Evolutionary conservation across 2,329 filamentous ascomycete genomes (phyloP), one percentile per base, ranked within the genome.

Genomic region (Talaromyces sp.): DNA sequence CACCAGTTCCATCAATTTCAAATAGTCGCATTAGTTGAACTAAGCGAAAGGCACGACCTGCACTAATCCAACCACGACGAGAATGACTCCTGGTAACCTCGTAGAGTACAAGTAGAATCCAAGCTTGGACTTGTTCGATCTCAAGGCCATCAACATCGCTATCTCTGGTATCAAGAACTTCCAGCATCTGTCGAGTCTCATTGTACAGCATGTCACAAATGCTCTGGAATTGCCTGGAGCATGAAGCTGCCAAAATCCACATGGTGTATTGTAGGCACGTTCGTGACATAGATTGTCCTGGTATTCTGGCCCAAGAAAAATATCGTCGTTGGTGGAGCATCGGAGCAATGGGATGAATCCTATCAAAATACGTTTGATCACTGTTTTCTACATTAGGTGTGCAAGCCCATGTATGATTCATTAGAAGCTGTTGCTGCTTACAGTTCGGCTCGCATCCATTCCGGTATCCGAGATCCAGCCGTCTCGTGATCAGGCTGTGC

Each of bases 41-140:
- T 22, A 79, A 67, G 1, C 79, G 73, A 66, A 78, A 75, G 3
- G 74, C 75, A 8, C 75, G 72, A 0, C 78, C 77, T 0, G 73
- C 74, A 45, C 73, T 80, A 37, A 78, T 73, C 76, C 75, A 78
- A 14, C 71, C 76, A 7, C 73, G 74, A 5, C 73, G 71, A n/a
- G 74, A 72, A 13, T 72, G 66, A 9, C 73, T 71, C 7, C 72
- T 70, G 70, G 76, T 75, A 14, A 74, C 74, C 67, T 81, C 79
- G 54, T 79, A 79, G 9, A 75, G 67, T 0, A 74, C 74, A 1
- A 79, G 54, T 9, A 80, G 66, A 3, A 80, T 68, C 75, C 76
- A 78, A 0, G 78, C 74, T 62, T 80, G 78, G 1, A 73, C 71
- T 8, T 73, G 69, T 60, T 79, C 76, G 31, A 77, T 70, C 9